Evolutionary conservation across 129 eudicot species (phyloP).

Genomic region (Lactuca sativa): DNA sequence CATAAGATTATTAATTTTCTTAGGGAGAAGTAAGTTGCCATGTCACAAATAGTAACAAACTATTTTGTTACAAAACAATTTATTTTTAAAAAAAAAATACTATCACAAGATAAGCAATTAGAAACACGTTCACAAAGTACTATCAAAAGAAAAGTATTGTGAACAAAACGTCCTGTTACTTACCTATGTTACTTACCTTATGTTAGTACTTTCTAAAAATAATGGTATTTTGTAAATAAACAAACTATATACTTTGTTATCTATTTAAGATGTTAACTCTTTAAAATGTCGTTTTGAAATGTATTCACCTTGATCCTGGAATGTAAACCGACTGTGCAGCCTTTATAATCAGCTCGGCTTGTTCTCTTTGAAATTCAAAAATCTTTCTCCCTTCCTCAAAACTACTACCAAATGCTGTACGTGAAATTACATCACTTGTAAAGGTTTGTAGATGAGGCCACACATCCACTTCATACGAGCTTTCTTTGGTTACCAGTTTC

Average conservation of each 20-base stretch:
- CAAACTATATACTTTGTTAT: background rate
- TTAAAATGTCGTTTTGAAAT: background rate
- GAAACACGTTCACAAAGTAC: too few species aligned
- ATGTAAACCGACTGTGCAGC: constrained; percentile 22
- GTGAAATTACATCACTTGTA: constrained; percentile 34
- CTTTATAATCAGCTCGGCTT: constrained; percentile 11
- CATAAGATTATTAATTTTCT: too few species aligned
- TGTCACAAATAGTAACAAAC: too few species aligned
- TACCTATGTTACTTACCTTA: background rate
- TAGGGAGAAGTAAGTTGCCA: too few species aligned
- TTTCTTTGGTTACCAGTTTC: constrained; percentile 9
- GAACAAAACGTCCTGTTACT: background rate
- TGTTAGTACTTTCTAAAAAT: too few species aligned
- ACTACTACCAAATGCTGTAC: constrained; percentile 35
- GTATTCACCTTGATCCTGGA: constrained; percentile 34
- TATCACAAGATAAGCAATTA: too few species aligned
- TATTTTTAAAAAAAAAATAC: too few species aligned
- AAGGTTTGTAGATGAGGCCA: constrained; percentile 28
- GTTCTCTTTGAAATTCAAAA: constrained; percentile 38
- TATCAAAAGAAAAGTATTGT: background rate
- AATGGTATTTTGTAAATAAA: too few species aligned
- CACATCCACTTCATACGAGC: constrained; percentile 30
- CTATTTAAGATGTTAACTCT: background rate
- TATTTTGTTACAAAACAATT: background rate
- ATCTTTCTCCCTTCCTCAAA: constrained; percentile 38